A percentile compares a stretch with the other conserved stretches of the same genome.
These are phyloP conservation scores for Phytopythium montanum DNA, from an alignment of 352 stramenopile genomes.

Conservation along the genomic window DNA sequence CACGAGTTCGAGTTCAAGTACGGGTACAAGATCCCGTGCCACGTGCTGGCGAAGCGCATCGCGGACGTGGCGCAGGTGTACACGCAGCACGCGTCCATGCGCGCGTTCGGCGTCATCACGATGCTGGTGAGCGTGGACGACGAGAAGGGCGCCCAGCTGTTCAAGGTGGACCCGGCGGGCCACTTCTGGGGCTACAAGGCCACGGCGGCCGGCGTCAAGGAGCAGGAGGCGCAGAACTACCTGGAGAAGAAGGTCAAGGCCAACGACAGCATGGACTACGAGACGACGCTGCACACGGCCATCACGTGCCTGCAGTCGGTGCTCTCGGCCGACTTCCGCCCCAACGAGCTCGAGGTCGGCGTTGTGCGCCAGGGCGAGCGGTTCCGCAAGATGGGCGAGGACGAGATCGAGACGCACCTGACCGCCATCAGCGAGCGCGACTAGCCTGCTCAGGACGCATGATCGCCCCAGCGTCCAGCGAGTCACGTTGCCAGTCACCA, in stretches of 20 bases:
- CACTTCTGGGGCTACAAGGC: constrained; percentile 96
- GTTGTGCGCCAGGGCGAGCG: constrained; percentile 60
- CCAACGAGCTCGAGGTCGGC: constrained; percentile 94
- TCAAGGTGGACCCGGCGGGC: constrained; percentile 98
- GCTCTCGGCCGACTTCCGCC: constrained; percentile 96
- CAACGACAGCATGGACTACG: constrained; percentile 88
- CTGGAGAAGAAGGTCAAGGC: constrained; percentile 98
- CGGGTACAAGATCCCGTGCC: constrained; percentile 94
- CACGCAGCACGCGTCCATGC: constrained; percentile 94
- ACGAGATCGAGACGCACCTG: constrained; percentile 97
- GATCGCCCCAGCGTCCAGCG: background rate
- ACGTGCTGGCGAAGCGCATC: constrained; percentile 95
- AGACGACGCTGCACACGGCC: constrained; percentile 93
- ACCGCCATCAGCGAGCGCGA: constrained; percentile 97
- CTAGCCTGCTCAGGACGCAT: too few species aligned
- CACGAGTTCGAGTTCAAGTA: constrained; percentile 97
- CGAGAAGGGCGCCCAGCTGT: constrained; percentile 96
- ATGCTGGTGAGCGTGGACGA: constrained; percentile 98
- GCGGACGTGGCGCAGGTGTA: constrained; percentile 97
- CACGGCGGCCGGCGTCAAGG: constrained; percentile 93
- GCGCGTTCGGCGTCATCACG: constrained; percentile 94
- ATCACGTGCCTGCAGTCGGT: constrained; percentile 98
- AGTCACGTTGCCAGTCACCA: too few species aligned
- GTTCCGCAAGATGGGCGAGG: constrained; percentile 94
- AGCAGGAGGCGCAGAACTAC: constrained; percentile 99